Conservation (phyloP, 2,329 filamentous ascomycete genomes). For the Aspergillus latus region DNA sequence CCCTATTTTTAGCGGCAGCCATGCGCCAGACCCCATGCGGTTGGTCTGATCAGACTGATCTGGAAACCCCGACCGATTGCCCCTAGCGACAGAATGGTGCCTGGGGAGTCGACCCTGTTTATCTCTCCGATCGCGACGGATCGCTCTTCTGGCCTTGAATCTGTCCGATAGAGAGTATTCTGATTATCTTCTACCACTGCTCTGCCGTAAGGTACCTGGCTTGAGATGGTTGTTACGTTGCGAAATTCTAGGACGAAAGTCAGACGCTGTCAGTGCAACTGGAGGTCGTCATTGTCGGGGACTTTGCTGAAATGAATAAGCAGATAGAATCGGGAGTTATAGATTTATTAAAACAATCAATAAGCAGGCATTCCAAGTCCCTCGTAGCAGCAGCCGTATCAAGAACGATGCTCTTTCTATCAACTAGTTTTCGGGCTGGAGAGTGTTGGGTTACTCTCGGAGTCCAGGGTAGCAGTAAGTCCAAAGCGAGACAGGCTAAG, state of each 20-base stretch:
- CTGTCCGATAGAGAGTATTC: too few relatives aligned
- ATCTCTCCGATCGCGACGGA: too few relatives aligned
- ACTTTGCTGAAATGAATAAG: background rate
- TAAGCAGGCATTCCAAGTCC: constrained; percentile 2
- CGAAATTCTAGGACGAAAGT: constrained; percentile 1
- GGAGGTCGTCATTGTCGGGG: background rate
- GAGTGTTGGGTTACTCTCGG: background rate
- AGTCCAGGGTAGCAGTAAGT: background rate
- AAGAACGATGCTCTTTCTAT: background rate
- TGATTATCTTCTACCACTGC: too few relatives aligned
- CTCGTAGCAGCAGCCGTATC: background rate
- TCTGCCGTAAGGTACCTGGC: too few relatives aligned
- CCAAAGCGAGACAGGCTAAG: background rate
- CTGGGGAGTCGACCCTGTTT: too few relatives aligned
- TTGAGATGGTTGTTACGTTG: too few relatives aligned
- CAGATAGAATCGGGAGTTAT: background rate
- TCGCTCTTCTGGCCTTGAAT: too few relatives aligned
- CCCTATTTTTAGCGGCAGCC: constrained; percentile 11
- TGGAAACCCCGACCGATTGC: too few relatives aligned
- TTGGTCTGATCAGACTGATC: constrained; percentile 10
- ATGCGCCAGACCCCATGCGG: constrained; percentile 13
- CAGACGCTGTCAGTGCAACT: constrained; percentile 1
- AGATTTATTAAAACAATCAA: constrained; percentile 6
- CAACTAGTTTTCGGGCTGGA: background rate
- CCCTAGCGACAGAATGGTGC: too few relatives aligned